Conservation (phyloP, 2,329 filamentous ascomycete species). For the Ophiostoma angusticollis region DNA sequence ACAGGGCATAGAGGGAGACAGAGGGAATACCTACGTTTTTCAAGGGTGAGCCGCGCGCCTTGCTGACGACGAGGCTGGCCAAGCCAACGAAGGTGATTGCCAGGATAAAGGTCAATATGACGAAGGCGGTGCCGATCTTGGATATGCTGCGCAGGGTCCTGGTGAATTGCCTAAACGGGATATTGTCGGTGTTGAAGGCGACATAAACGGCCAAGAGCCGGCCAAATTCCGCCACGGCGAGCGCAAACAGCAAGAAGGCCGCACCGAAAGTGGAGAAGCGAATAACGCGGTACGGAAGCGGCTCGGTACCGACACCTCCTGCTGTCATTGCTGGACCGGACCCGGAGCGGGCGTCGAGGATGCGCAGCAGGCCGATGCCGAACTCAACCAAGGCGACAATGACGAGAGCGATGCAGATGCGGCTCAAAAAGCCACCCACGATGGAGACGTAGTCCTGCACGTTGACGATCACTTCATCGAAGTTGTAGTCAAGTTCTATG, state of each 20-base stretch:
- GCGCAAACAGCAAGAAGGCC: neutral
- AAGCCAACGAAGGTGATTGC: neutral
- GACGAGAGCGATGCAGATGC: constrained; percentile 11
- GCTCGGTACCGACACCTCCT: too few species aligned
- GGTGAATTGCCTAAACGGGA: neutral
- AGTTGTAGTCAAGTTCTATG: neutral
- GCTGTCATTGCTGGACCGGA: constrained; percentile 8
- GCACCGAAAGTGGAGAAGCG: too few species aligned
- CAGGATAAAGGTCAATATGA: neutral
- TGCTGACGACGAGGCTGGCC: neutral
- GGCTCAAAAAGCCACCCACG: constrained; percentile 3
- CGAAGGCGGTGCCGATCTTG: neutral
- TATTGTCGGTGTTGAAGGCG: neutral
- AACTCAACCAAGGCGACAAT: constrained; percentile 17
- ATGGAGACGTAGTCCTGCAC: constrained; percentile 4
- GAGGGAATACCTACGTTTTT: neutral
- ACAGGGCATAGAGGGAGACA: neutral
- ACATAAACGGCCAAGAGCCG: too few species aligned
- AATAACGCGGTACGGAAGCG: too few species aligned
- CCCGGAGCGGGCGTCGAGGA: constrained; percentile 6
- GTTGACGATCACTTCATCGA: neutral
- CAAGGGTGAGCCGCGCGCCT: neutral
- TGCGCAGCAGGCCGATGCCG: constrained; percentile 15
- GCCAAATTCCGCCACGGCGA: too few species aligned
- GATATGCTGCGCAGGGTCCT: neutral